These are phyloP conservation scores for Yamadazyma diospyri DNA, from an alignment of 1,139 yeast species.

Conservation along the genomic window DNA sequence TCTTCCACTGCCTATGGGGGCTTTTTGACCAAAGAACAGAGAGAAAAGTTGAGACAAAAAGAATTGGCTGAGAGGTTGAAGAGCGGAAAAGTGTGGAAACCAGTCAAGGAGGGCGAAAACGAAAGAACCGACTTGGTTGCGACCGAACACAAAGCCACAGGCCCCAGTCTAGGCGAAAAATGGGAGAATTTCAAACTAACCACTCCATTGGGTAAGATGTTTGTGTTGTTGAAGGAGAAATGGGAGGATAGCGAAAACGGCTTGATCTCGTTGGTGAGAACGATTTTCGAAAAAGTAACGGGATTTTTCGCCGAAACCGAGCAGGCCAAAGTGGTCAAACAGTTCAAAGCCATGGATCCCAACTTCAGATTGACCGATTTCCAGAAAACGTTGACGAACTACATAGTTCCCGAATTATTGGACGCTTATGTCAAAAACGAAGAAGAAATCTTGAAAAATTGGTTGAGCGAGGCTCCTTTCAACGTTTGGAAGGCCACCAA, in stretches of 20 bases:
- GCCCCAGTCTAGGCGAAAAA: slow-evolving; percentile 67
- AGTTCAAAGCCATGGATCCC: slow-evolving; percentile 89
- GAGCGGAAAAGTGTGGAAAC: slow-evolving; percentile 57
- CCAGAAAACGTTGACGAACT: slow-evolving; percentile 82
- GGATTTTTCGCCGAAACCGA: slow-evolving; percentile 96
- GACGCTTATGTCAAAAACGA: slow-evolving; percentile 97
- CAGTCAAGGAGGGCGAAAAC: slow-evolving; percentile 70
- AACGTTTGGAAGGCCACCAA: slow-evolving; percentile 94
- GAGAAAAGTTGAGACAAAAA: slow-evolving; percentile 70
- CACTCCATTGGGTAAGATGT: slow-evolving; percentile 64
- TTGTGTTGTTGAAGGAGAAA: slow-evolving; percentile 61
- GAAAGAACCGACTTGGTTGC: slow-evolving; percentile 55
- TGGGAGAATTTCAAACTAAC: slow-evolving; percentile 68
- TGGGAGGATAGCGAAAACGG: slow-evolving; percentile 98
- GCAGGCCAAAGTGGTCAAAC: slow-evolving; percentile 83
- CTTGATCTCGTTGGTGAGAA: slow-evolving; percentile 74
- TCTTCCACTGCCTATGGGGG: slow-evolving; percentile 89
- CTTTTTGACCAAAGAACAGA: slow-evolving; percentile 79
- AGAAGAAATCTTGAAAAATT: slow-evolving; percentile 70
- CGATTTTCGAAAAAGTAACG: slow-evolving; percentile 74
- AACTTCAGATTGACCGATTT: slow-evolving; percentile 77
- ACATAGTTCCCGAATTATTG: slow-evolving; percentile 89
- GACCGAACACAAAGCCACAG: slow-evolving; percentile 73
- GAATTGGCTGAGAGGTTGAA: slow-evolving; percentile 48
- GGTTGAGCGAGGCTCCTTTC: slow-evolving; percentile 97